Conservation (phyloP, 495 filamentous ascomycete species). For the Oidiodendron maius region DNA sequence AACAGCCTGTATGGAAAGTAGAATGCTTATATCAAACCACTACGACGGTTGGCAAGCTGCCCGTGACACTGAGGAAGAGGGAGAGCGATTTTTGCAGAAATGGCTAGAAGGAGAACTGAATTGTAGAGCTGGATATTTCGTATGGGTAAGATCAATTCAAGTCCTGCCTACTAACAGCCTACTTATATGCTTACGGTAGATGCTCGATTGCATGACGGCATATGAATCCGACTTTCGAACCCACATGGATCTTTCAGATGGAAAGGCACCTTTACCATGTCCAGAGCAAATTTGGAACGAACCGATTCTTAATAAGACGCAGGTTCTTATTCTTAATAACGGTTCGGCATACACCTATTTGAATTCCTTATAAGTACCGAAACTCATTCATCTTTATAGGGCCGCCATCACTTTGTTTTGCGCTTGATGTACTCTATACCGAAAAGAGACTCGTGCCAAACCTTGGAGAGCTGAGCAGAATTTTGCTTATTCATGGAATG, state of each 20-base stretch:
- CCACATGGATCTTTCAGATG: neutral
- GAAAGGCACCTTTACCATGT: neutral
- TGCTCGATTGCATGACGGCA: neutral
- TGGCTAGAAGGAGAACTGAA: constrained; percentile 19
- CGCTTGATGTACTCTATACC: constrained; percentile 16
- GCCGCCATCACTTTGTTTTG: neutral
- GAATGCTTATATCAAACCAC: too few species aligned
- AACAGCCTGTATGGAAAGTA: too few species aligned
- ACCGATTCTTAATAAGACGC: neutral
- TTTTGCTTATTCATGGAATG: constrained; percentile 42
- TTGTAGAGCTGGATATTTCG: neutral
- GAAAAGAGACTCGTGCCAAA: constrained; percentile 37
- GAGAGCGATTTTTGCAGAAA: too few species aligned
- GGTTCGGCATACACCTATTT: neutral
- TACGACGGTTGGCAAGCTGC: too few species aligned
- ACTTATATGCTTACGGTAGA: neutral
- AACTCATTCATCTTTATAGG: neutral
- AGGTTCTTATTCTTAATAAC: neutral
- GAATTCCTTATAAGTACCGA: neutral
- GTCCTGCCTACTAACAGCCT: neutral
- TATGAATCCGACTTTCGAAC: neutral
- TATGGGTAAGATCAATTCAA: neutral
- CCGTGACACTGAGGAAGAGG: too few species aligned
- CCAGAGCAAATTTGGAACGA: neutral
- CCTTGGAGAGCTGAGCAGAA: constrained; percentile 38